Evolutionary conservation across 305 asterid genomes (phyloP), one percentile per base, ranked within the genome.

Genomic region (Salvia sclarea): DNA sequence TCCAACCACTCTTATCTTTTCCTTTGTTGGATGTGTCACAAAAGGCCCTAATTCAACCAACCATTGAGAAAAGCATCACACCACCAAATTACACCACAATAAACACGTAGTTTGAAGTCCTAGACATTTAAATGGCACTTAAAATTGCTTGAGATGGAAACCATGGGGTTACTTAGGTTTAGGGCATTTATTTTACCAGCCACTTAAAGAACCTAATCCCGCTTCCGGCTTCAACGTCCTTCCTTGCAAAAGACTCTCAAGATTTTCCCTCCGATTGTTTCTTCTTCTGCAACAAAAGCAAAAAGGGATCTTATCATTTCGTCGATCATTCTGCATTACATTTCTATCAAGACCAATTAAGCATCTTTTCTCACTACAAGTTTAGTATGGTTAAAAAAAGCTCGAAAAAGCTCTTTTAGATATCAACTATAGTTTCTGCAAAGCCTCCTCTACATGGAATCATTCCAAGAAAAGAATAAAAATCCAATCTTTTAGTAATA

Each of bases 121-220:
- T 64, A 74, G 56, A 70, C 40, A 67, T 65, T 76, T 30, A 64
- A 38, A 80, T 66, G 67, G 61, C 76, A 76, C 82, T 58, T 68
- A 70, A 74, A 28, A 54, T 61, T 74, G 81, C 82, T 81, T 70
- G 61, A 79, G 75, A 50, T 70, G 83, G 75, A 74, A 58, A 57
- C 81, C 79, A 66, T 70, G 57, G 84, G 86, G 87, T 80, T 84
- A 79, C 81, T 81, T 78, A 66, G 90, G 91, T 80, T 81, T 80
- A 78, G 94, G 90, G 87, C 83, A 75, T 72, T 75, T 80, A 78
- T 80, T 80, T 79, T 75, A 75, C 61, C 80, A 81, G 84, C 84
- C 95, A 79, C 91, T 82, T 78, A 72, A 74, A 79, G 69, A 84
- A 79, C 97, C 84, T 74, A 73, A 72, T 82, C 90, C 88, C 88